Evolutionary conservation across 2,329 filamentous ascomycete species (phyloP), one percentile per base, ranked within the genome.

Genomic region (Aureobasidium leucospermi): DNA sequence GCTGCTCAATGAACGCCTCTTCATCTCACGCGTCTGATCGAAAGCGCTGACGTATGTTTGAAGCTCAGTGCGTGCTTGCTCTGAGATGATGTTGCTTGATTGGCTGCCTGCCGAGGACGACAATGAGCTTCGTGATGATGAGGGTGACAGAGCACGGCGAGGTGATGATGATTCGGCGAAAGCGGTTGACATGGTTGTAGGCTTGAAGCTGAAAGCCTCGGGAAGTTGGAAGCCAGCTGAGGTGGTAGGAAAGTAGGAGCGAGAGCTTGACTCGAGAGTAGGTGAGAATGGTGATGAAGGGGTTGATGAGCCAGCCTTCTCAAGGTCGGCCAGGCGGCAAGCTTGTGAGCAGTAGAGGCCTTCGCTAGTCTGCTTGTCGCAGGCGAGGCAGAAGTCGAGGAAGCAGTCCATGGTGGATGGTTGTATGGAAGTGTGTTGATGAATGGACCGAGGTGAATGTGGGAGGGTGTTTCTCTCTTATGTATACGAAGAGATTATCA

Each of bases 301-400:
- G 49, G 70, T 70, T 39, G 72, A 72, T 58, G 53, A 68, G 62
- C 68, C 69, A 60, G 83, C 85, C 74, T 85, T 86, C 75, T 96
- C 91, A 67, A 93, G 85, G 75, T 96, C 92, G 65, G 89, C 88
- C 46, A 96, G 80, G 65, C 90, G 85, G 81, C 92, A 96, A 32
- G 89, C 84, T 76, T 96, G 91, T 48, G 90, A 96, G 81, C 92
- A 96, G 81, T 96, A 96, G 65, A 89, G 85, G 63, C 86, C 86
- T 60, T 85, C 85, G 65, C 89, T 83, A 62, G 88, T 91, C 76
- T 95, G 89, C 77, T 88, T 87, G 78, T 96, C 92, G 79, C 92
- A 96, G 78, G 88, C 86, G 68, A 96, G 85, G 81, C 92, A 96
- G 83, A 90, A 96, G 75, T 95, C 87, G 74, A 88, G 89, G 68